These are phyloP conservation scores for Aleurites moluccanus DNA, from an alignment of 441 rosid species.

Conservation along the genomic window DNA sequence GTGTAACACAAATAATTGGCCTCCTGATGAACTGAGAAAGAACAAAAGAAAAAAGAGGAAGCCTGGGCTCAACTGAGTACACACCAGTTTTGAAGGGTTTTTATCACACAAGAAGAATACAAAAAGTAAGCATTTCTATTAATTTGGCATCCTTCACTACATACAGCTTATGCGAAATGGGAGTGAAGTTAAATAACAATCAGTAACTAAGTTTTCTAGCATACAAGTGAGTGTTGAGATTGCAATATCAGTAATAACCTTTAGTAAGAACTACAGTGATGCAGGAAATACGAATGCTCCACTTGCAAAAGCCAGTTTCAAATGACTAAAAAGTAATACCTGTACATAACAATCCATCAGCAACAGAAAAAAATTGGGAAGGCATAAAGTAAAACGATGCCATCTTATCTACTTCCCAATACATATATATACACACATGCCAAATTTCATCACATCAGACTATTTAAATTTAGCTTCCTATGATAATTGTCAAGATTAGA, in stretches of 20 bases:
- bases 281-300: constrained; percentile 89
- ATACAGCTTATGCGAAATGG: not conserved
- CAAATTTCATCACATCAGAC: not conserved
- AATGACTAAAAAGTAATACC: constrained; percentile 72
- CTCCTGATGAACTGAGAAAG: not conserved
- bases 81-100: not conserved
- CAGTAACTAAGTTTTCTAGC: constrained; percentile 12
- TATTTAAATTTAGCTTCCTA: not conserved
- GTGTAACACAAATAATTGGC: not conserved
- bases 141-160: not conserved
- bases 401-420: not conserved
- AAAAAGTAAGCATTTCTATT: not conserved
- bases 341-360: constrained; percentile 44
- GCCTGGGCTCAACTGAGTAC: not conserved
- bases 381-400: not conserved
- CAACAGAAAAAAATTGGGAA: constrained; percentile 24
- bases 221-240: constrained; percentile 7
- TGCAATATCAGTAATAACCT: constrained; percentile 50
- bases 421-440: not conserved
- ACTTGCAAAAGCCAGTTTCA: constrained; percentile 63
- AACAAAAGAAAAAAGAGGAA: not conserved
- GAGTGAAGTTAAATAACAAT: constrained; percentile 6
- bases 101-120: not conserved
- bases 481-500: not conserved
- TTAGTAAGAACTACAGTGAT: constrained; percentile 77